Conservation (phyloP, 257 asterid species). For the Solanum ossicruentum region DNA sequence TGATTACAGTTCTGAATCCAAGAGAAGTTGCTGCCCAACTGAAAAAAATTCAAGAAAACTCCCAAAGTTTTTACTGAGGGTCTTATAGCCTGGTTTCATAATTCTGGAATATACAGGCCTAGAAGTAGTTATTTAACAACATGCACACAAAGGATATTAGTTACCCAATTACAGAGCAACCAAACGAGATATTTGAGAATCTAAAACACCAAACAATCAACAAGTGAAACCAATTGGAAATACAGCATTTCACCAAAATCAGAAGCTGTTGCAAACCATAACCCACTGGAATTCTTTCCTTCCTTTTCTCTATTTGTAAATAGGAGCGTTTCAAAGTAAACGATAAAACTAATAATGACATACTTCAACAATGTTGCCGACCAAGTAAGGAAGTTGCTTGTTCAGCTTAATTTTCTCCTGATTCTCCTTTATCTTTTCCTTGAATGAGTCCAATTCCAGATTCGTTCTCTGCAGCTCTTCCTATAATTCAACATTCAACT, state of each 20-base stretch:
- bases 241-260: background rate
- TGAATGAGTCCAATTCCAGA: constrained; percentile 62
- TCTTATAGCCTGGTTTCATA: background rate
- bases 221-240: background rate
- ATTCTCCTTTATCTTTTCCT: constrained; percentile 76
- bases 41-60: background rate
- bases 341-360: background rate
- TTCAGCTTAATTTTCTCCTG: constrained; percentile 78
- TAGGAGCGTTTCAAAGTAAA: background rate
- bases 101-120: background rate
- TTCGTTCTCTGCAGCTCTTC: constrained; percentile 79
- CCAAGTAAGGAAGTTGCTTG: constrained; percentile 86
- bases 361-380: constrained; percentile 63
- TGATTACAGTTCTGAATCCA: background rate
- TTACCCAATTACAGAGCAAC: background rate
- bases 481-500: constrained; percentile 12
- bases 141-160: background rate
- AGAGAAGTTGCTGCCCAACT: background rate
- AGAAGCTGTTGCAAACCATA: background rate
- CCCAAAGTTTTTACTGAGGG: background rate
- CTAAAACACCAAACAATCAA: background rate
- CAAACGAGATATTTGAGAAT: background rate
- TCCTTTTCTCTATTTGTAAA: background rate
- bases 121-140: background rate
- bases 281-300: background rate